These are phyloP conservation scores for Voacanga thouarsii DNA, from an alignment of 257 asterid species.

Conservation along the genomic window DNA sequence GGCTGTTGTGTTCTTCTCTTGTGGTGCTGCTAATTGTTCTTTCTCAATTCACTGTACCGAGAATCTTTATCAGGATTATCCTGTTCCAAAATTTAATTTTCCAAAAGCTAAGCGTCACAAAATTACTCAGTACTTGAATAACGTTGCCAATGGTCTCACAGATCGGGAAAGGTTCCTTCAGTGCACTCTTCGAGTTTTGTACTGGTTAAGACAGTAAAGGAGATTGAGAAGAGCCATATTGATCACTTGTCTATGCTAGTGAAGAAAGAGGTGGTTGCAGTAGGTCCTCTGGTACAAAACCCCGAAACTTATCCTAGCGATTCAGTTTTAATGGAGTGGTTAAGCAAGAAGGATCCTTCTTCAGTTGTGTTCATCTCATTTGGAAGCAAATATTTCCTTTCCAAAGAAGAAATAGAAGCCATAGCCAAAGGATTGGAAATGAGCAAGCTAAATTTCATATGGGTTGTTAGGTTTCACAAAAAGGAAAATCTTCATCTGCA, in stretches of 20 bases:
- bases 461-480: constrained; percentile 15
- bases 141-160: neutral
- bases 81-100: constrained; percentile 5
- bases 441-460: constrained; percentile 11
- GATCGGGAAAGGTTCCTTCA: neutral
- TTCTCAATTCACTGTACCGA: neutral
- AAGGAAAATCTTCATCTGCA: neutral
- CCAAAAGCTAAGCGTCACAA: neutral
- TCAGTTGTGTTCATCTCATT: constrained; percentile 22
- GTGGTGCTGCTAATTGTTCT: constrained; percentile 2
- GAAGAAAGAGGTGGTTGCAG: constrained; percentile 11
- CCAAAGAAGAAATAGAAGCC: constrained; percentile 14
- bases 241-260: neutral
- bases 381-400: constrained; percentile 20
- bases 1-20: neutral
- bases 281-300: constrained; percentile 1
- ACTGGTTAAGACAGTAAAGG: constrained; percentile 7
- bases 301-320: neutral
- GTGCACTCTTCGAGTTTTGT: constrained; percentile 6
- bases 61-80: constrained; percentile 6
- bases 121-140: neutral
- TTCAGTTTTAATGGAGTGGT: constrained; percentile 12
- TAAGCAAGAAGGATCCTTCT: constrained; percentile 7
- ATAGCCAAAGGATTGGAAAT: constrained; percentile 1
- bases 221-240: constrained; percentile 6